phyloP scores from a whole-genome alignment of 2,329 filamentous ascomycete genomes.

The Neofusicoccum laricinum region DNA sequence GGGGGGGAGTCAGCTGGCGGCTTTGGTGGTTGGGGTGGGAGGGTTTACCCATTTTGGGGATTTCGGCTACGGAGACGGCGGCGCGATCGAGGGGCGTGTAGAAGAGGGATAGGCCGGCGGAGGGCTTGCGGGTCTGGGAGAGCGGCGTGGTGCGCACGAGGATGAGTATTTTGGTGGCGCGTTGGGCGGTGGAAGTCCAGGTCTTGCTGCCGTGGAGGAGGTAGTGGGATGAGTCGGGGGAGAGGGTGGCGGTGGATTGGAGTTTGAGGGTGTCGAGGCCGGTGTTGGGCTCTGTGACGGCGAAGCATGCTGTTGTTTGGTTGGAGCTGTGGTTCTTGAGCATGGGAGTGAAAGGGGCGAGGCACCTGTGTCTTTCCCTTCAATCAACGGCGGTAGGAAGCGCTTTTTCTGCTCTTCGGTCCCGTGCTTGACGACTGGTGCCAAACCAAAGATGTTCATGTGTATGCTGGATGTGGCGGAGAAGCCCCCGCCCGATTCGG shows the following conservation, averaged over 20 bases:
- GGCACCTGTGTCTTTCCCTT: slow-evolving; percentile 34
- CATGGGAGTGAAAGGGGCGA: not conserved
- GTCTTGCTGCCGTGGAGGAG: slow-evolving; percentile 76
- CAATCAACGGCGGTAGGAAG: slow-evolving; percentile 40
- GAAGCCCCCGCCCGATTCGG: slow-evolving; percentile 55
- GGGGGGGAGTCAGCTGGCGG: too few relatives aligned
- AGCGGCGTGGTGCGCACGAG: slow-evolving; percentile 71
- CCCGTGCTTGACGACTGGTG: slow-evolving; percentile 45
- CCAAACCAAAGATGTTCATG: slow-evolving; percentile 49
- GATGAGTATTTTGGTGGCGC: slow-evolving; percentile 78
- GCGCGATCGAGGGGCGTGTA: slow-evolving; percentile 70
- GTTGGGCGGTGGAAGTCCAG: slow-evolving; percentile 84
- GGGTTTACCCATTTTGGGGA: slow-evolving; percentile 66
- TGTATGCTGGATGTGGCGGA: slow-evolving; percentile 43
- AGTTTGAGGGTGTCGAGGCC: slow-evolving; percentile 75
- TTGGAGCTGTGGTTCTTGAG: too few relatives aligned
- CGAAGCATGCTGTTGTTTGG: slow-evolving; percentile 65
- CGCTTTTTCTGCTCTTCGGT: slow-evolving; percentile 42
- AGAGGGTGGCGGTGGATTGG: slow-evolving; percentile 56
- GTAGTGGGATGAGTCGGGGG: slow-evolving; percentile 60
- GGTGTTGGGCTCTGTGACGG: slow-evolving; percentile 77
- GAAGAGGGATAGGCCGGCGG: slow-evolving; percentile 74
- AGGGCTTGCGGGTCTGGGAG: slow-evolving; percentile 65
- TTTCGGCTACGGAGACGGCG: slow-evolving; percentile 64
- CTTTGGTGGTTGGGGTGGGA: too few relatives aligned